Evolutionary conservation across 257 asterid species (phyloP).

Genomic region (Datura wrightii): DNA sequence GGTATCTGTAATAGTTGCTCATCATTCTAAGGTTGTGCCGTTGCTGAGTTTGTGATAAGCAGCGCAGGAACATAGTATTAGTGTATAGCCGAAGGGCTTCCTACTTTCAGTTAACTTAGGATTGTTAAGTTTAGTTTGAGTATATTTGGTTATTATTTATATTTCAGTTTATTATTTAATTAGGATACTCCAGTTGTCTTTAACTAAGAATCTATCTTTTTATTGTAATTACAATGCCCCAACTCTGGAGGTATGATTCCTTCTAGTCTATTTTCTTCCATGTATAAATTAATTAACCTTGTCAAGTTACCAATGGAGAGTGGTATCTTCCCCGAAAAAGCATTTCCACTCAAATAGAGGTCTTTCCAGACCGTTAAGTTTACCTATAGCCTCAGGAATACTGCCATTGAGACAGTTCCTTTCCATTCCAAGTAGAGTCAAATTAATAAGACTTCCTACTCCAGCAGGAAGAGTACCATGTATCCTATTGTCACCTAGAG

Average conservation of each 20-base stretch:
- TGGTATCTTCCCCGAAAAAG: constrained; percentile 34
- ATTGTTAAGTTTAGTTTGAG: no score
- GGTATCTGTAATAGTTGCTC: constrained; percentile 19
- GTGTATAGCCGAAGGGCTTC: no score
- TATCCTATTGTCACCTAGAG: constrained; percentile 36
- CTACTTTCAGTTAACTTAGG: no score
- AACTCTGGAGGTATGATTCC: constrained; percentile 36
- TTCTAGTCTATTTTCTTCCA: constrained; percentile 34
- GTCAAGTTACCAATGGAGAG: constrained; percentile 35
- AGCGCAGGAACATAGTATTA: constrained; percentile 10
- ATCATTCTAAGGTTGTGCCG: constrained; percentile 21
- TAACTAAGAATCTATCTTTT: no score
- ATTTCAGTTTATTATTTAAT: no score
- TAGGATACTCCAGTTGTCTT: no score
- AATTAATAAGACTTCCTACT: constrained; percentile 32
- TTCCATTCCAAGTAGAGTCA: constrained; percentile 3
- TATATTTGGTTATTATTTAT: no score
- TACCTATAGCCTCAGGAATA: constrained; percentile 34
- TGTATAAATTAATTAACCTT: background rate
- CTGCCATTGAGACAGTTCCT: constrained; percentile 16
- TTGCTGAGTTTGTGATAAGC: background rate
- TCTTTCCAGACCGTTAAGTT: constrained; percentile 7
- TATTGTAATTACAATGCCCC: constrained; percentile 2
- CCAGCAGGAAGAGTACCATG: constrained; percentile 38
- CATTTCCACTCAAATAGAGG: constrained; percentile 28